Percentiles rank a stretch among this genome's conserved stretches.
phyloP scores from a whole-genome alignment of 371 early-diverging fungal genomes.

The Batrachochytrium dendrobatidis region DNA sequence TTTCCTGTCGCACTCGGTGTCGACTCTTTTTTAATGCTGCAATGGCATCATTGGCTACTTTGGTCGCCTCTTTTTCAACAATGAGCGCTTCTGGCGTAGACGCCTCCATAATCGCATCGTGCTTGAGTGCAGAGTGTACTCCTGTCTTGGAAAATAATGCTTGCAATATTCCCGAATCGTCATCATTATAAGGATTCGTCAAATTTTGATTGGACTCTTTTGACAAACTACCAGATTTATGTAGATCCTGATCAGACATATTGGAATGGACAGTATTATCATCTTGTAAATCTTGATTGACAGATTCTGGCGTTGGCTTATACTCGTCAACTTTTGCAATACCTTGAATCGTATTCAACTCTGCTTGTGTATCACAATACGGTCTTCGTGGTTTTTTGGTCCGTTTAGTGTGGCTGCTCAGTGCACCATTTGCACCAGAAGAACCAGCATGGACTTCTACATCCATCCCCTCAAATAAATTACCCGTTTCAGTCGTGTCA shows the following conservation, averaged over 20 bases:
- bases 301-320: background rate
- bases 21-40: conserved; percentile 33
- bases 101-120: conserved; percentile 77
- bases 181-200: conserved; percentile 7
- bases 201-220: background rate
- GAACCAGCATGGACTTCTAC: too few relatives aligned
- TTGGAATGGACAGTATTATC: conserved; percentile 17
- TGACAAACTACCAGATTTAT: conserved; percentile 7
- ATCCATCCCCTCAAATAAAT: conserved; percentile 48
- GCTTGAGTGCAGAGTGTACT: conserved; percentile 76
- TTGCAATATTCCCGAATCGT: conserved; percentile 57
- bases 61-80: conserved; percentile 67
- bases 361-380: conserved; percentile 15
- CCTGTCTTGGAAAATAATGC: conserved; percentile 74
- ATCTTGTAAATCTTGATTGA: background rate
- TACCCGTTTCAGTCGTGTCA: conserved; percentile 56
- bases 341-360: conserved; percentile 40
- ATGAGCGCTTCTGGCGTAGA: conserved; percentile 55
- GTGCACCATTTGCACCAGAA: too few relatives aligned
- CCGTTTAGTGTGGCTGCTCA: too few relatives aligned
- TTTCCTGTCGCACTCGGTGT: conserved; percentile 19
- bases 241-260: conserved; percentile 10
- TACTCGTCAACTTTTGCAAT: conserved; percentile 50
- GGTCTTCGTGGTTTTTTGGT: too few relatives aligned
- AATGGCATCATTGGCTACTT: conserved; percentile 46